A percentile compares a stretch with the other conserved stretches of the same genome.
Conservation (phyloP, 2,329 filamentous ascomycete species). For the Nothophoma quercina region DNA sequence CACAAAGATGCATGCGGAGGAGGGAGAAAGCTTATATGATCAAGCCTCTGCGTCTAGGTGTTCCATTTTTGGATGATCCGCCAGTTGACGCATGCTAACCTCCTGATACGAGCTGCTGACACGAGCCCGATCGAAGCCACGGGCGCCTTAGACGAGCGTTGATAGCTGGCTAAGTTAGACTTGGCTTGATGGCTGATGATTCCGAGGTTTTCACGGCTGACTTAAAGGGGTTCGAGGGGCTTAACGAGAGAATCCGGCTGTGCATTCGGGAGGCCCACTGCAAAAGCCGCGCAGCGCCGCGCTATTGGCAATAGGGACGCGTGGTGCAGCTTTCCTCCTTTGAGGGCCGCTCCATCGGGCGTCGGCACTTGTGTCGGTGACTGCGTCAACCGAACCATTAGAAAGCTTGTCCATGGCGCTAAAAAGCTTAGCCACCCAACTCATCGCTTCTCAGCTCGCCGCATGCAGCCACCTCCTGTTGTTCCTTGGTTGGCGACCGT, state of each 20-base stretch:
- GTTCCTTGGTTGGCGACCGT: too few relatives aligned
- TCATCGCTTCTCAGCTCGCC: too few relatives aligned
- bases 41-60: not conserved
- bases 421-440: slow-evolving; percentile 10
- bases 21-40: slow-evolving; percentile 1
- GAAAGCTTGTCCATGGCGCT: not conserved
- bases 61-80: not conserved
- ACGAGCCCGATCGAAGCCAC: not conserved
- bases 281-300: too few relatives aligned
- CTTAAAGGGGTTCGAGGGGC: not conserved
- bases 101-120: not conserved
- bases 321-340: not conserved
- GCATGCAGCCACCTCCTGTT: too few relatives aligned
- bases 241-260: not conserved
- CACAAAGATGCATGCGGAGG: not conserved
- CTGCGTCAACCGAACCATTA: not conserved
- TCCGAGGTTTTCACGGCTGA: not conserved
- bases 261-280: not conserved
- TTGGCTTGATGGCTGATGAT: not conserved
- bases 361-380: not conserved
- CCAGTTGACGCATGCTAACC: not conserved
- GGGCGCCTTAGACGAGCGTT: not conserved
- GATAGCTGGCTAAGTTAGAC: not conserved
- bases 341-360: not conserved
- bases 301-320: not conserved